Base-by-base conservation (phyloP, 1,284 basidiomycete species). In the Ustilago hordei region DNA sequence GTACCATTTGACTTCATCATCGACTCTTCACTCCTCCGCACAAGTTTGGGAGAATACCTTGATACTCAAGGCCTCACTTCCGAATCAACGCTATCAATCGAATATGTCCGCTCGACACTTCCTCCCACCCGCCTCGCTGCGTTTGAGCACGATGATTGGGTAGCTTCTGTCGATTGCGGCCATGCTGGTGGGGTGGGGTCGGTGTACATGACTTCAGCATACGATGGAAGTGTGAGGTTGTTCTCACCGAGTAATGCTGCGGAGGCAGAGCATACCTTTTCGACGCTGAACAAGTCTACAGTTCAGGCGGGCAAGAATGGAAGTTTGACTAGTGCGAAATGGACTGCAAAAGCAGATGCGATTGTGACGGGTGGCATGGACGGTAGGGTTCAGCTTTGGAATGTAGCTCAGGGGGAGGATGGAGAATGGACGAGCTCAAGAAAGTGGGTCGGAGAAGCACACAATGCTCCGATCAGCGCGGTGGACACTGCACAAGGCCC, bases 1-100 rank as follows among this genome's bases (percentile, higher is more conserved):
- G 89, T 98, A 1, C 96, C 95, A 0, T 98, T 98, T 83, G 96
- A 99, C 87, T 99, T 98, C 87, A 88, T 99, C 55, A 89, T 97
- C 56, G 89, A 91, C 65, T 67, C 73, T 15, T 94, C 94, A 83
- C 90, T 98, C 13, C 87, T 98, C 5, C 88, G 93, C 57, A 90
- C 90, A 0, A 91, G 89, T 8, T 87, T 99, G 32, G 91, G 89
- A 31, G 91, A 92, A 80, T 98, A 93, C 91, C 92, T 93, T 76
- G 87, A 90, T 34, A 90, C 91, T 78, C 90, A 91, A 81, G 91
- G 92, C 89, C 77, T 81, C 55, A 84, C 78, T 6, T 81, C 93
- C 90, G 93, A 95, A 89, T 92, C 94, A 84, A 95, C 93, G 3
- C 89, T 98, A 41, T 92, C 95, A 83, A 90, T 99, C 60, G 95